Percentiles rank a stretch among this genome's conserved stretches.
Conservation (phyloP, 129 eudicot genomes). For the Silybum marianum region DNA sequence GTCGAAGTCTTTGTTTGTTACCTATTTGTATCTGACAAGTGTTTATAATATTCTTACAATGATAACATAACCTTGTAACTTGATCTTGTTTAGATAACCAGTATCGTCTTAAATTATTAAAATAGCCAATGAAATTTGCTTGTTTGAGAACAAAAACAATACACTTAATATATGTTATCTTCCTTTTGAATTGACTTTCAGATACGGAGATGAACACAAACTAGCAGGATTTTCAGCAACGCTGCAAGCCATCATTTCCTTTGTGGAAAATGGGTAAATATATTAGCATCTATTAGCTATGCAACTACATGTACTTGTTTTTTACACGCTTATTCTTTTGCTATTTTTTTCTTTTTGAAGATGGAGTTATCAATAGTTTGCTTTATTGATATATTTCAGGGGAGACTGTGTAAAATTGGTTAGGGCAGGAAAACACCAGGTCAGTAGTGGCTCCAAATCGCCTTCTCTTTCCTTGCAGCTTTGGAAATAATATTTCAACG, state of each 20-base stretch:
- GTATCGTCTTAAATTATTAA: background rate
- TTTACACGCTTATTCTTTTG: background rate
- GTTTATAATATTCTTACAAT: background rate
- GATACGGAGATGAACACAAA: conserved; percentile 97
- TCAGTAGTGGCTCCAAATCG: conserved; percentile 21
- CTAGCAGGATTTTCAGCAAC: conserved; percentile 99
- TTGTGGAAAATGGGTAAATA: conserved; percentile 93
- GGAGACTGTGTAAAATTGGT: conserved; percentile 87
- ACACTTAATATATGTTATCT: background rate
- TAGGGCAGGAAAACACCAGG: conserved; percentile 98
- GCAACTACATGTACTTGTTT: background rate
- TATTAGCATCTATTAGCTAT: conserved; percentile 19
- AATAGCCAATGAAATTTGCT: background rate
- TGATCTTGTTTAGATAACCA: conserved; percentile 3
- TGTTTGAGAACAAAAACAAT: background rate
- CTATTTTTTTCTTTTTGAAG: background rate
- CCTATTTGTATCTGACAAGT: conserved; percentile 1
- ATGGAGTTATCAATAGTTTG: conserved; percentile 26
- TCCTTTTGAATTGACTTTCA: conserved; percentile 29
- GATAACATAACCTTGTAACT: background rate
- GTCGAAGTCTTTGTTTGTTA: conserved; percentile 5
- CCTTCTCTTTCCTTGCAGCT: background rate
- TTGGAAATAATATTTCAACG: background rate
- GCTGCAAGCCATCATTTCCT: conserved; percentile 98
- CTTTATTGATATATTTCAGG: conserved; percentile 53